Conservation (phyloP, 257 asterid species). For the Ophiorrhiza pumila region DNA sequence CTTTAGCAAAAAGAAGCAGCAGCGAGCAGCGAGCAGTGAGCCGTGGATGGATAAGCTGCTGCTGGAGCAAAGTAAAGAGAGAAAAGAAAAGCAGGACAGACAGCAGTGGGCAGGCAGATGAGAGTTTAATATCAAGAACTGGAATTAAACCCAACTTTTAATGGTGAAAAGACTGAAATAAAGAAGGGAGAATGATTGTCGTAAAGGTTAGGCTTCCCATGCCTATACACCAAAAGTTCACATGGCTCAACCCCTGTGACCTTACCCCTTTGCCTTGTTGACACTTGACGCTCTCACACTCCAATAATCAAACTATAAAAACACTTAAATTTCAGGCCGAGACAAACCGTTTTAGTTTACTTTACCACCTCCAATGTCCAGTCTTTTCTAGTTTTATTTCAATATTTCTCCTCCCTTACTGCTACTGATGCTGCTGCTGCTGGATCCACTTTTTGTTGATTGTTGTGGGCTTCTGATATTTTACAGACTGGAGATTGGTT, state of each 20-base stretch:
- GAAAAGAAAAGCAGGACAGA: background rate
- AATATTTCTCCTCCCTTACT: background rate
- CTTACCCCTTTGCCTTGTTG: slow-evolving; percentile 31
- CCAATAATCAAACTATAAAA: slow-evolving; percentile 15
- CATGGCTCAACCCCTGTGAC: slow-evolving; percentile 35
- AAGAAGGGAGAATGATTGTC: slow-evolving; percentile 46
- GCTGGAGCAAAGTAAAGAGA: background rate
- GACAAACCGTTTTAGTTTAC: background rate
- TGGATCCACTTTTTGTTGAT: background rate
- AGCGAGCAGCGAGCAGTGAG: no score
- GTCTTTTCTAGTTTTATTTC: background rate
- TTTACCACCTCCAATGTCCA: no score
- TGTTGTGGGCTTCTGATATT: background rate
- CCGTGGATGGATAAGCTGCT: no score
- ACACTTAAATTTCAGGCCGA: background rate
- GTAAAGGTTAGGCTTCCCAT: slow-evolving; percentile 57
- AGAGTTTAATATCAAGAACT: background rate
- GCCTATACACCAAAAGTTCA: slow-evolving; percentile 56
- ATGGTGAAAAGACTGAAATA: slow-evolving; percentile 18
- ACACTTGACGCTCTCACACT: no score
- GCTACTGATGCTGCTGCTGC: background rate
- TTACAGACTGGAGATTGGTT: slow-evolving; percentile 20
- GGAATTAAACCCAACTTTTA: background rate
- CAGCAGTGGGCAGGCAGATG: background rate
- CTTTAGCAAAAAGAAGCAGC: no score